Percentiles rank a stretch among this genome's conserved stretches.
phyloP scores from a whole-genome alignment of 768 basidiomycete genomes.

The Suillus subluteus region DNA sequence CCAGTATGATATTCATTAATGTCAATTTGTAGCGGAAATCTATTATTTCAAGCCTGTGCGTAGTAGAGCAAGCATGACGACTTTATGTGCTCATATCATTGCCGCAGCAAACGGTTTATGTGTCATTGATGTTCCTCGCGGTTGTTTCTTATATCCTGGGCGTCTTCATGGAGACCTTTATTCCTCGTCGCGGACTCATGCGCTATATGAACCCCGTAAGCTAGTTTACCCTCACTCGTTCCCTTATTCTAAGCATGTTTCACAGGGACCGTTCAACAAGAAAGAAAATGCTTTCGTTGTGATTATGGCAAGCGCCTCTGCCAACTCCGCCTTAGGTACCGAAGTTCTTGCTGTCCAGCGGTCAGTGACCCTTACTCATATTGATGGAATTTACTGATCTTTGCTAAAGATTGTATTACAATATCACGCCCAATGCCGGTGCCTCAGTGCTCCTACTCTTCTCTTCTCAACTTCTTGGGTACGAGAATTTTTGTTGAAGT shows the following conservation, averaged over 20 bases:
- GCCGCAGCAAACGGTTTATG: conserved; percentile 48
- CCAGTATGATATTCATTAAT: conserved; percentile 13
- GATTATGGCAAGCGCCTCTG: conserved; percentile 52
- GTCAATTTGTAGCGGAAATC: conserved; percentile 42
- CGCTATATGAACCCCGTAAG: conserved; percentile 52
- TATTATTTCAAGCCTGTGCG: conserved; percentile 57
- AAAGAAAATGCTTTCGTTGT: conserved; percentile 56
- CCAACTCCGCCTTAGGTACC: conserved; percentile 51
- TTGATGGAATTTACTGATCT: background rate
- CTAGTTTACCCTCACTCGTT: background rate
- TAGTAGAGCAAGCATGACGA: background rate
- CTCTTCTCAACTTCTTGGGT: conserved; percentile 39
- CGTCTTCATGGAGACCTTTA: conserved; percentile 42
- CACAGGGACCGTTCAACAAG: conserved; percentile 52
- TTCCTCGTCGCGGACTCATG: conserved; percentile 45
- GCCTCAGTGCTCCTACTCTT: conserved; percentile 45
- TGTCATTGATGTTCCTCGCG: conserved; percentile 53
- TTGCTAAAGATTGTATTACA: conserved; percentile 40
- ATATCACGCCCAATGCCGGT: conserved; percentile 48
- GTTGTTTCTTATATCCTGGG: conserved; percentile 51
- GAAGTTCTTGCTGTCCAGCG: conserved; percentile 53
- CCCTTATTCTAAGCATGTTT: conserved; percentile 3
- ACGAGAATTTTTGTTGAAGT: conserved; percentile 15
- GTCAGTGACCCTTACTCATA: background rate
- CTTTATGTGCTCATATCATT: conserved; percentile 4